These are phyloP conservation scores for Coniella vitis DNA, from an alignment of 2,329 filamentous ascomycete species.

Conservation along the genomic window DNA sequence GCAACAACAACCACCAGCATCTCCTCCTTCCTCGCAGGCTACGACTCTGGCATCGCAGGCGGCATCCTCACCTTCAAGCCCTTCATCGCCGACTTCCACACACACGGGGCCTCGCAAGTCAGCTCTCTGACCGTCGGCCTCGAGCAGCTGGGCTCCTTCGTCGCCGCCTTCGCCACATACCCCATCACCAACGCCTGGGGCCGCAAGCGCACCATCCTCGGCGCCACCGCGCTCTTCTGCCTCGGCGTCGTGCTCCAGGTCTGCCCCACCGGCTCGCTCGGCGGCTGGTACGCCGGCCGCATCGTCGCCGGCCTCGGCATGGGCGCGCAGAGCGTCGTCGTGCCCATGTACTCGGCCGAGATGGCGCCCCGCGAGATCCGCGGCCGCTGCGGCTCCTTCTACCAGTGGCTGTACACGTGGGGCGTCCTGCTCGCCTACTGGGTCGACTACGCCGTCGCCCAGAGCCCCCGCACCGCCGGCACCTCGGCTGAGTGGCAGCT, in stretches of 20 bases:
- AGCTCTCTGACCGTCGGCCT: conserved; percentile 33
- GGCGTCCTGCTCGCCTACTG: conserved; percentile 9
- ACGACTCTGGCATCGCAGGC: conserved; percentile 37
- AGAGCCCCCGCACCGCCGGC: neutral
- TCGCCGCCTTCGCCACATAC: conserved; percentile 36
- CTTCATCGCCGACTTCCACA: conserved; percentile 32
- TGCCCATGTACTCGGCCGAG: conserved; percentile 16
- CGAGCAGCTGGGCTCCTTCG: conserved; percentile 36
- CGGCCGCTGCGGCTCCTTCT: conserved; percentile 7
- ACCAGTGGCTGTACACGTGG: conserved; percentile 9
- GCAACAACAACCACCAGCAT: too few relatives aligned
- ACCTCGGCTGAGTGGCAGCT: conserved; percentile 7
- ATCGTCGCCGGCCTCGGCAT: conserved; percentile 8
- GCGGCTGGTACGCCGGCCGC: conserved; percentile 6
- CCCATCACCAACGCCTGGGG: conserved; percentile 35
- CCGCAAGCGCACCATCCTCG: conserved; percentile 32
- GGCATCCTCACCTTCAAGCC: conserved; percentile 32
- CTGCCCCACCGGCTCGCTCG: conserved; percentile 24
- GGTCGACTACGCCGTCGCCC: conserved; percentile 9
- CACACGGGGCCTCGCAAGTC: conserved; percentile 21
- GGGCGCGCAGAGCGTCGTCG: conserved; percentile 3
- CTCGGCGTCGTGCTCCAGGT: conserved; percentile 34
- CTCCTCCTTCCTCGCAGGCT: conserved; percentile 34
- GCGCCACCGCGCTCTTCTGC: conserved; percentile 37
- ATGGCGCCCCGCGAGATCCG: conserved; percentile 30